These are phyloP conservation scores for Aphanoascus verrucosus DNA, from an alignment of 2,329 filamentous ascomycete species.

Conservation along the genomic window DNA sequence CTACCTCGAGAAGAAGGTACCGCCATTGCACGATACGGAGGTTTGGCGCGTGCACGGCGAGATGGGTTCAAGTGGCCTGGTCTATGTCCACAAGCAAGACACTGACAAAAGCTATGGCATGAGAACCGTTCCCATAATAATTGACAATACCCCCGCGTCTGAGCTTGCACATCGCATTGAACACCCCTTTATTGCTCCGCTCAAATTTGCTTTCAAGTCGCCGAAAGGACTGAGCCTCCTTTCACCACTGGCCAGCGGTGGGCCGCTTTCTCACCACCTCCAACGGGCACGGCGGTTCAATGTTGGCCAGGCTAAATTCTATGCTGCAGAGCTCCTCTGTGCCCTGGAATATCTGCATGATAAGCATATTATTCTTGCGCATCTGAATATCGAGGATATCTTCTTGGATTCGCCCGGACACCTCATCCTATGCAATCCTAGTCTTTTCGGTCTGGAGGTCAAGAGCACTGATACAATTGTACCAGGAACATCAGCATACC, in stretches of 20 bases:
- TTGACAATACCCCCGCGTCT: constrained; percentile 85
- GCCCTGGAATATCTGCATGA: constrained; percentile 17
- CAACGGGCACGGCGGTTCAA: constrained; percentile 13
- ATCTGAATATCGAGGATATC: constrained; percentile 14
- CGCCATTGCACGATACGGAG: constrained; percentile 1
- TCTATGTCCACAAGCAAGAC: constrained; percentile 66
- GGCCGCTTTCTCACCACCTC: constrained; percentile 15
- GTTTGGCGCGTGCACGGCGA: constrained; percentile 7
- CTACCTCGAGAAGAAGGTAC: constrained; percentile 7
- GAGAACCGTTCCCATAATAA: constrained; percentile 97
- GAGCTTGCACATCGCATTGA: constrained; percentile 66
- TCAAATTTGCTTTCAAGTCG: constrained; percentile 14
- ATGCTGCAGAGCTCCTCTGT: constrained; percentile 16
- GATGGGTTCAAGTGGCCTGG: constrained; percentile 7
- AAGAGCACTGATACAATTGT: constrained; percentile 53
- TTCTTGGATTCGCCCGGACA: constrained; percentile 17
- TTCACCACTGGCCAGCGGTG: constrained; percentile 16
- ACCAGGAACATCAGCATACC: constrained; percentile 52
- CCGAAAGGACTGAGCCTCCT: constrained; percentile 11
- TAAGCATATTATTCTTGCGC: constrained; percentile 39
- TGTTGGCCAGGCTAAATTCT: constrained; percentile 12
- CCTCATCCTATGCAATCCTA: constrained; percentile 15
- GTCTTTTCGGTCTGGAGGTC: constrained; percentile 13
- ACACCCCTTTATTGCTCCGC: constrained; percentile 16
- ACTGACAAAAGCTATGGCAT: constrained; percentile 95